Base-by-base conservation (phyloP, 2,329 filamentous ascomycete species). In the Fusarium sp. region DNA sequence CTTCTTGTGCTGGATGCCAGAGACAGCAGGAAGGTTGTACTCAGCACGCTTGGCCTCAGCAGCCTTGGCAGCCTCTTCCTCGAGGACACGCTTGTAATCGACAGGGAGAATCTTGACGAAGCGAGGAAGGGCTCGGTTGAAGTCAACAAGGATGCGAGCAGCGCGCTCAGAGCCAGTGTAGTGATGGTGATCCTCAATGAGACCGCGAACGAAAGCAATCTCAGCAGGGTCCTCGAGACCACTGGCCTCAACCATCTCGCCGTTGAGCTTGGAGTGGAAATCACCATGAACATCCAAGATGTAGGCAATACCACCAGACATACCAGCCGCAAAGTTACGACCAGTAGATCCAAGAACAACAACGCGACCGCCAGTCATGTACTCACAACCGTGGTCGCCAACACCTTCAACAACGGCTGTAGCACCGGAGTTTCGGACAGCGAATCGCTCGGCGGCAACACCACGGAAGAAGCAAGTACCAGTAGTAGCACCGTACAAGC, bases 301-400 rank as follows among this genome's bases (percentile, higher is more conserved):
- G 79, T 97, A 98, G 22, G 95, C 95, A 78, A 98, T 98, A 87
- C 95, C 95, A 80, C 95, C 95, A 79, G 95, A 98, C 95, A 98
- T 98, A 87, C 95, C 95, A 69, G 95, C 95, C 77, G 95, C 95
- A 79, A 98, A 98, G 87, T 98, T 98, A 77, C 95, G 95, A 49
- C 95, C 95, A 79, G 94, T 97, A 78, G 89, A 90, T 65, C 95
- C 95, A 52, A 98, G 88, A 78, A 97, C 89, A 72, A 98, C 86
- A 55, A 98, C 88, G 79, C 95, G 94, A 80, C 95, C 95, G 81
- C 95, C 95, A 78, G 95, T 98, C 95, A 98, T 98, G 89, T 98
- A 98, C 87, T 98, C 95, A 80, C 95, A 98, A 71, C 94, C 93
- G 81, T 98, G 95, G 82, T 98, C 95, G 87, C 95, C 95, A 73